These are phyloP conservation scores for Neocallimastix lanati DNA, from an alignment of 192 early-diverging fungal genomes.

Conservation along the genomic window DNA sequence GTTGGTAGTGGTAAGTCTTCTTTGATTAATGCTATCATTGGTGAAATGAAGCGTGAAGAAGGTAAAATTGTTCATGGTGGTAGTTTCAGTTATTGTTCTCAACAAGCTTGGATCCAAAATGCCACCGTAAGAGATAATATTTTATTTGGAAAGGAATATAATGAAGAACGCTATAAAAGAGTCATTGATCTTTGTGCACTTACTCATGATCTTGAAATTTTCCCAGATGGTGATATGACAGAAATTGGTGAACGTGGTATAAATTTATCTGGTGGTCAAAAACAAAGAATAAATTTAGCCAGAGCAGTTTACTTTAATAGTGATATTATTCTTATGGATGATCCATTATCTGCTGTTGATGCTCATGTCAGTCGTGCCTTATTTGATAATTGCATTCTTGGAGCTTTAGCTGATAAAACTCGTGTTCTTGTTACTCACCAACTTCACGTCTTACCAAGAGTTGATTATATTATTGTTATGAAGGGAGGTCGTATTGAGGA, in stretches of 20 bases:
- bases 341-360: constrained; percentile 7
- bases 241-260: constrained; percentile 79
- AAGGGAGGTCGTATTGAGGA: constrained; percentile 15
- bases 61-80: constrained; percentile 10
- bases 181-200: constrained; percentile 53
- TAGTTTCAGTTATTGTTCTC: constrained; percentile 31
- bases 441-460: constrained; percentile 18
- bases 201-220: constrained; percentile 38
- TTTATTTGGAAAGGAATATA: constrained; percentile 42
- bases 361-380: constrained; percentile 3
- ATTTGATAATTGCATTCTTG: constrained; percentile 10
- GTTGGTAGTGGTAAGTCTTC: constrained; percentile 22
- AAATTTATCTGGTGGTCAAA: constrained; percentile 84
- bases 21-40: constrained; percentile 24
- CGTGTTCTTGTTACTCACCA: constrained; percentile 32
- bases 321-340: not conserved
- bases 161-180: constrained; percentile 34
- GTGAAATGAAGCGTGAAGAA: constrained; percentile 23
- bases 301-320: constrained; percentile 1
- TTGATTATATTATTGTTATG: constrained; percentile 24
- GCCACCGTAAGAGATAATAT: constrained; percentile 53
- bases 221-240: constrained; percentile 54
- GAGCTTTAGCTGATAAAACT: constrained; percentile 22
- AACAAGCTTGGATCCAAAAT: constrained; percentile 33
- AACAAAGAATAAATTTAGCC: constrained; percentile 40